A percentile compares a stretch with the other conserved stretches of the same genome.
These are phyloP conservation scores for Coccomyxa sp. DNA, from an alignment of 139 green algal genomes.

Conservation along the genomic window DNA sequence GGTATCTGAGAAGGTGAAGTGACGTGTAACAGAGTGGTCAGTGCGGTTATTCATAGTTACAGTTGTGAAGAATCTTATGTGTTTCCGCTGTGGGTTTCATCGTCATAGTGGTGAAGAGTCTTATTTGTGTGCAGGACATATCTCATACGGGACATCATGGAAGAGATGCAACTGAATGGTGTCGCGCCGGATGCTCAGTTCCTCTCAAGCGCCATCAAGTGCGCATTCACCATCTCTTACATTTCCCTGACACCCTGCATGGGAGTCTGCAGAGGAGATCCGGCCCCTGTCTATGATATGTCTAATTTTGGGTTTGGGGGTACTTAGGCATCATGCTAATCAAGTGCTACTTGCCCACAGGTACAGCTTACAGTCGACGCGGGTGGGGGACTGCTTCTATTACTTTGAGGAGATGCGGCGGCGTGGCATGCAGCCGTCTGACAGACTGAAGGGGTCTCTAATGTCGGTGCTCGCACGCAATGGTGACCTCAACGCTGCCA, in stretches of 20 bases:
- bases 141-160: not conserved
- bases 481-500: not conserved
- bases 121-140: not conserved
- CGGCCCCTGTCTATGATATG: no score
- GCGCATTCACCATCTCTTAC: no score
- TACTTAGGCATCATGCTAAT: no score
- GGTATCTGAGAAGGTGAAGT: no score
- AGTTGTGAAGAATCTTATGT: no score
- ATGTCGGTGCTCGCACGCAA: not conserved
- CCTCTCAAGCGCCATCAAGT: not conserved
- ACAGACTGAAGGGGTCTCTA: not conserved
- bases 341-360: not conserved
- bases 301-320: no score
- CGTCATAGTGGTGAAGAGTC: no score
- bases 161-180: not conserved
- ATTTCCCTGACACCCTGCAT: no score
- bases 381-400: not conserved
- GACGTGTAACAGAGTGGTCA: no score
- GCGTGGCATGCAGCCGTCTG: not conserved
- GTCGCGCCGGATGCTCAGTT: not conserved
- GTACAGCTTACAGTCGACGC: not conserved
- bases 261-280: no score
- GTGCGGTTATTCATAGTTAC: no score
- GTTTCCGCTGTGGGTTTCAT: no score
- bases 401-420: not conserved